phyloP scores from a whole-genome alignment of 805 yeast genomes.

The Maudiozyma pseudohumilis region DNA sequence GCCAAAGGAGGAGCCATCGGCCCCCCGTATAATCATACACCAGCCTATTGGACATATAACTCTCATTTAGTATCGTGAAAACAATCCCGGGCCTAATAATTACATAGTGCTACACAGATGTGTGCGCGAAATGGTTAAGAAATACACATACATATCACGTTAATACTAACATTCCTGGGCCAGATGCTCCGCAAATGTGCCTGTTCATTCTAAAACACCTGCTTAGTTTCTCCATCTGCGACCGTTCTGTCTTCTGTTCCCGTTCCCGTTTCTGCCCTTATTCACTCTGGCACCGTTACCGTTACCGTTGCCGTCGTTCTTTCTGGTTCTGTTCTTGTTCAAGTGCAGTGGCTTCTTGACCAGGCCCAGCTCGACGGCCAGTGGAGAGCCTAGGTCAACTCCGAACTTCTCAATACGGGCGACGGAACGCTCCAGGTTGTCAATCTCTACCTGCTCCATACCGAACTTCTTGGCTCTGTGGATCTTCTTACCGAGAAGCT shows the following conservation, averaged over 20 bases:
- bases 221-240: not conserved
- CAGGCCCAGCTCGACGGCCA: slow-evolving; percentile 59
- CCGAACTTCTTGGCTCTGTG: slow-evolving; percentile 74
- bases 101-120: too few relatives aligned
- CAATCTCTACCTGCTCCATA: slow-evolving; percentile 48
- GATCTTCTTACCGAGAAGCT: slow-evolving; percentile 55
- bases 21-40: too few relatives aligned
- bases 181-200: too few relatives aligned
- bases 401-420: slow-evolving; percentile 69
- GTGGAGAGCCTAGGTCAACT: slow-evolving; percentile 51
- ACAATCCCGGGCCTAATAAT: too few relatives aligned
- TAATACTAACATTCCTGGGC: too few relatives aligned
- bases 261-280: slow-evolving; percentile 2
- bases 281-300: slow-evolving; percentile 4
- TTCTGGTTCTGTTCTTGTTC: slow-evolving; percentile 1
- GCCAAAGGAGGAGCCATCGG: too few relatives aligned
- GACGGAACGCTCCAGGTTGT: slow-evolving; percentile 45
- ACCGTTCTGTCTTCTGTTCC: slow-evolving; percentile 1
- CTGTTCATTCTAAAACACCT: not conserved
- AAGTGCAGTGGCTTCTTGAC: slow-evolving; percentile 18
- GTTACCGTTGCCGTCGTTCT: slow-evolving; percentile 3
- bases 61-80: too few relatives aligned
- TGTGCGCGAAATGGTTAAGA: too few relatives aligned
- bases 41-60: too few relatives aligned
- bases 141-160: too few relatives aligned